A percentile compares a stretch with the other conserved stretches of the same genome.
phyloP scores from a whole-genome alignment of 202 grass and related monocot species.

The Carex arenaria region DNA sequence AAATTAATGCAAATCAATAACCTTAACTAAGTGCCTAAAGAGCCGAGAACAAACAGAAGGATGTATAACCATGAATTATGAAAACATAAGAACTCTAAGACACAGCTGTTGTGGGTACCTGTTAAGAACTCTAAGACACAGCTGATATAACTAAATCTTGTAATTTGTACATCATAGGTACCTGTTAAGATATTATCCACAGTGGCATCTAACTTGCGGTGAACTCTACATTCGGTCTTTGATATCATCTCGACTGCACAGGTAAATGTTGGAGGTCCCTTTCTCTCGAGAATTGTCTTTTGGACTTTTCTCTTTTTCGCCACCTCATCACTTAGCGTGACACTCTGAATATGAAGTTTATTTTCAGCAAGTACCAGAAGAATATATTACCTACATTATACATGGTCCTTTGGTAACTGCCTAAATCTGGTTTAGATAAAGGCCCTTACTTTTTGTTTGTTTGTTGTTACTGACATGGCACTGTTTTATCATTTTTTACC shows the following conservation, averaged over 20 bases:
- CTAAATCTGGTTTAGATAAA: background rate
- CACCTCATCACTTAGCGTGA: conserved; percentile 95
- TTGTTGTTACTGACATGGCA: background rate
- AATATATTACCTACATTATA: background rate
- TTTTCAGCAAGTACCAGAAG: conserved; percentile 4
- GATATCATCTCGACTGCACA: conserved; percentile 98
- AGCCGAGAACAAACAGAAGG: background rate
- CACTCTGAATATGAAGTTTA: conserved; percentile 55
- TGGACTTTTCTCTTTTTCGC: conserved; percentile 92
- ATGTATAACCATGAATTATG: conserved; percentile 13
- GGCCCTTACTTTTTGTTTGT: background rate
- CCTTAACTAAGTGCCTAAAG: background rate
- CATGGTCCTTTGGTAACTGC: background rate
- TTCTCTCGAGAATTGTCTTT: conserved; percentile 95
- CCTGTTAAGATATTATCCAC: conserved; percentile 95
- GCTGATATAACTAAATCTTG: conserved; percentile 1
- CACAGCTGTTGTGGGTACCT: background rate
- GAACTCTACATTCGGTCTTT: conserved; percentile 79
- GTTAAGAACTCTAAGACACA: conserved; percentile 20
- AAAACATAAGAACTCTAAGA: conserved; percentile 20
- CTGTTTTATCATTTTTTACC: background rate
- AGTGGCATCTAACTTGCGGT: conserved; percentile 86
- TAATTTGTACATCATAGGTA: conserved; percentile 20
- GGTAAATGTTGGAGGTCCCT: conserved; percentile 89
- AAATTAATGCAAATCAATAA: background rate